Conservation (phyloP, 352 stramenopile species). For the Aphanomyces euteiches region DNA sequence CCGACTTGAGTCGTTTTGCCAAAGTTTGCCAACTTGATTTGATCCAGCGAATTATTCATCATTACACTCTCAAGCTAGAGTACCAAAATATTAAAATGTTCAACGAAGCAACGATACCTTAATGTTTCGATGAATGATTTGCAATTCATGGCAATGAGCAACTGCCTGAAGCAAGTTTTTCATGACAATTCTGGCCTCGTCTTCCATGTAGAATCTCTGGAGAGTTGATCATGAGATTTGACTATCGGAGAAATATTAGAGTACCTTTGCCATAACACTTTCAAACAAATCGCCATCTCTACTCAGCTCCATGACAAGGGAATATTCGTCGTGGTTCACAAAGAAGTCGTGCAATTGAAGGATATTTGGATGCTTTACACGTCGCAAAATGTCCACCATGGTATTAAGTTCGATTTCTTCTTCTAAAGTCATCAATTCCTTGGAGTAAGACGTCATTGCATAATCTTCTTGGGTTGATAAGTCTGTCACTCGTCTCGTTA, state of each 20-base stretch:
- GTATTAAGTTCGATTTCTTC: conserved; percentile 53
- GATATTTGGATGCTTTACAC: conserved; percentile 64
- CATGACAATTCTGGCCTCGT: background rate
- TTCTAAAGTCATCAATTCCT: conserved; percentile 23
- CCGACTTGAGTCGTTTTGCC: conserved; percentile 3
- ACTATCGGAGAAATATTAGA: background rate
- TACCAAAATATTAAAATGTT: background rate
- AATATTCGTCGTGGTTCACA: conserved; percentile 48
- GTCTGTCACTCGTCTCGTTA: background rate
- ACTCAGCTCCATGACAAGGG: conserved; percentile 85
- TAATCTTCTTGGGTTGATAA: background rate
- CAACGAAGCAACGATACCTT: conserved; percentile 12
- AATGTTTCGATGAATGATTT: conserved; percentile 28
- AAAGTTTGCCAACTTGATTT: conserved; percentile 23
- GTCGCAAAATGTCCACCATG: conserved; percentile 60
- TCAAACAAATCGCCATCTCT: conserved; percentile 90
- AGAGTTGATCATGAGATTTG: background rate
- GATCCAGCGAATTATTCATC: background rate
- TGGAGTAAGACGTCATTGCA: conserved; percentile 27
- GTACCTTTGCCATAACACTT: conserved; percentile 82
- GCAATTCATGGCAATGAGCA: conserved; percentile 3
- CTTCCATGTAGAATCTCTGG: conserved; percentile 1
- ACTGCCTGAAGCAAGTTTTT: background rate
- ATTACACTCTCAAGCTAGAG: conserved; percentile 27
- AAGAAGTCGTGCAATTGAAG: conserved; percentile 41